A percentile compares a stretch with the other conserved stretches of the same genome.
Evolutionary conservation across 164 flowering plant genomes (phyloP).

Genomic region (Berberis thunbergii): DNA sequence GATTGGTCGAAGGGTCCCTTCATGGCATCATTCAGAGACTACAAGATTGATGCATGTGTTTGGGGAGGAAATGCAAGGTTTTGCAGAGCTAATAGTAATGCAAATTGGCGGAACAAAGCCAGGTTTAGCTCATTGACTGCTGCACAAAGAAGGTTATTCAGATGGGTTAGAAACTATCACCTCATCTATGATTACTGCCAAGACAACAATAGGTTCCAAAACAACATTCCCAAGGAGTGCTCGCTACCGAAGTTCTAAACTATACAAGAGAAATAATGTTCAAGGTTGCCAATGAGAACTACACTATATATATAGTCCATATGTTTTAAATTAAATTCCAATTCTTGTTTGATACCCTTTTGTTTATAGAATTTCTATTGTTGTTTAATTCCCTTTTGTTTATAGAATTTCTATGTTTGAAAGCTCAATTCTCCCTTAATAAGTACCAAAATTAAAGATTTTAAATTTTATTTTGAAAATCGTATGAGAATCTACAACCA

Average conservation of each 20-base stretch:
- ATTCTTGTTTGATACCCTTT: no score
- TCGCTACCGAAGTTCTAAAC: slow-evolving; percentile 53
- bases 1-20: no score
- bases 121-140: slow-evolving; percentile 35
- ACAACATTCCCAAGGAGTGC: slow-evolving; percentile 65
- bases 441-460: no score
- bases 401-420: no score
- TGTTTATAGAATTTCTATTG: no score
- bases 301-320: no score
- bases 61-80: slow-evolving; percentile 74
- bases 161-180: slow-evolving; percentile 67
- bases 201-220: slow-evolving; percentile 8
- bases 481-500: no score
- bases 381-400: no score
- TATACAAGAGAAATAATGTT: slow-evolving; percentile 7
- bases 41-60: slow-evolving; percentile 69
- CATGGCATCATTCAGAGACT: no score
- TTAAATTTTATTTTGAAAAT: no score
- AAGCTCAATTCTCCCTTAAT: no score
- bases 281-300: not conserved
- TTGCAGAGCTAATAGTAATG: slow-evolving; percentile 48
- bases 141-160: slow-evolving; percentile 44
- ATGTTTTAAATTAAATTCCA: no score
- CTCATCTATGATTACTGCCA: slow-evolving; percentile 14
- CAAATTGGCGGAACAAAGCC: slow-evolving; percentile 77